Conservation (phyloP, 305 asterid species). For the Rubia occidens region DNA sequence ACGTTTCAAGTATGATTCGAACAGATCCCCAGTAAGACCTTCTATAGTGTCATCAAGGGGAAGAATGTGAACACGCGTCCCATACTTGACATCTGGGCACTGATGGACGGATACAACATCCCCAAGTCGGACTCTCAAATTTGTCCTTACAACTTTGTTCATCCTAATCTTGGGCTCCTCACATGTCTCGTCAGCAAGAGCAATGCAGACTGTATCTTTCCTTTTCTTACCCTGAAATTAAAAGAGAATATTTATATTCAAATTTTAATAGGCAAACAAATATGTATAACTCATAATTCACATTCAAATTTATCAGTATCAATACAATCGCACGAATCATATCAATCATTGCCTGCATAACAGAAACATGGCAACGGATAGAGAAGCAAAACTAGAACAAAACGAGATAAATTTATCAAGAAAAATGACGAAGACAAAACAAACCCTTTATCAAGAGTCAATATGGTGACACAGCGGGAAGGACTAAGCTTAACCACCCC, state of each 20-base stretch:
- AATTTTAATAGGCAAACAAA: background rate
- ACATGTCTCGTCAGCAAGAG: constrained; percentile 66
- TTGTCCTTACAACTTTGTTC: constrained; percentile 66
- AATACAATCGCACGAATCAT: background rate
- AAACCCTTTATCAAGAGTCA: background rate
- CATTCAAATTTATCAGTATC: background rate
- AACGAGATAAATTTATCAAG: background rate
- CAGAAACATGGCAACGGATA: background rate
- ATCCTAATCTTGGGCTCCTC: constrained; percentile 79
- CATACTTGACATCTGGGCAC: constrained; percentile 76
- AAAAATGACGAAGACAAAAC: too few species aligned
- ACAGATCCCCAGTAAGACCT: constrained; percentile 77
- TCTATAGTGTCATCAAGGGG: constrained; percentile 77
- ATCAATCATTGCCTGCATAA: background rate
- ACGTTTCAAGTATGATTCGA: constrained; percentile 68
- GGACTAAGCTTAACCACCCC: background rate
- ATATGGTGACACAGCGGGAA: background rate
- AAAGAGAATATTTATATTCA: constrained; percentile 9
- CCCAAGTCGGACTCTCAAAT: constrained; percentile 71
- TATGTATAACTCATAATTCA: background rate
- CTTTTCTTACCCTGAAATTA: constrained; percentile 66
- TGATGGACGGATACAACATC: constrained; percentile 82
- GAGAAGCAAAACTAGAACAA: background rate
- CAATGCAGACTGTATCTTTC: constrained; percentile 69
- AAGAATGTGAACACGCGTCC: constrained; percentile 67